Conservation (phyloP, 768 basidiomycete species). For the Tricholoma flavovirens region DNA sequence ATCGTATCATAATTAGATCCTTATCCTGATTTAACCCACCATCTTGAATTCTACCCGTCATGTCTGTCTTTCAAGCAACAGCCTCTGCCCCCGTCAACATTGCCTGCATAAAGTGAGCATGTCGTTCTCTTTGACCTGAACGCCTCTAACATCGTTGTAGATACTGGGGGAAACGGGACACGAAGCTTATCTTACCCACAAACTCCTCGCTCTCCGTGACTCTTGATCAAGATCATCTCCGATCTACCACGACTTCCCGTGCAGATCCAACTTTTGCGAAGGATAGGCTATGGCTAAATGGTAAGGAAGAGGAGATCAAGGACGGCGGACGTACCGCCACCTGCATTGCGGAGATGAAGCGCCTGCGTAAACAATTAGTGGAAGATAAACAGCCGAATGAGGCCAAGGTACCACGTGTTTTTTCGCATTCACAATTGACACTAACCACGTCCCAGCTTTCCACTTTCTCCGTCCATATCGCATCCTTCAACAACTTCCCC, state of each 20-base stretch:
- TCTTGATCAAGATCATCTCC: conserved; percentile 91
- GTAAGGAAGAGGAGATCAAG: conserved; percentile 86
- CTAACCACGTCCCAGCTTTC: conserved; percentile 48
- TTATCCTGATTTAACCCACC: conserved; percentile 5
- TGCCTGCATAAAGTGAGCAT: conserved; percentile 88
- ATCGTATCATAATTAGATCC: conserved; percentile 9
- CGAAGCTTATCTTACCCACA: conserved; percentile 90
- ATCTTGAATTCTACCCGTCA: conserved; percentile 26
- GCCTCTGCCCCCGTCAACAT: conserved; percentile 95
- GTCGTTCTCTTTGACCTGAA: background rate
- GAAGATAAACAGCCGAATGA: conserved; percentile 64
- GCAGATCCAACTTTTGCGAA: conserved; percentile 67
- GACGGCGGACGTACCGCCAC: conserved; percentile 69
- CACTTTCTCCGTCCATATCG: conserved; percentile 73
- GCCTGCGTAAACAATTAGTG: conserved; percentile 58
- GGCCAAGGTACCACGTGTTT: conserved; percentile 49
- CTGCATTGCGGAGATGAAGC: conserved; percentile 85
- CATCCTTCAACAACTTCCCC: conserved; percentile 97
- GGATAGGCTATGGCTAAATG: conserved; percentile 94
- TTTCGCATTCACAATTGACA: background rate
- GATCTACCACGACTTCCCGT: conserved; percentile 89
- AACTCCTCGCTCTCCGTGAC: conserved; percentile 99
- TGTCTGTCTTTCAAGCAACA: conserved; percentile 76
- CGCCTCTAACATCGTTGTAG: conserved; percentile 31
- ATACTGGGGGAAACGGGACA: conserved; percentile 99